Evolutionary conservation across 1,284 basidiomycete species (phyloP).

Genomic region (Sporisorium graminicola): DNA sequence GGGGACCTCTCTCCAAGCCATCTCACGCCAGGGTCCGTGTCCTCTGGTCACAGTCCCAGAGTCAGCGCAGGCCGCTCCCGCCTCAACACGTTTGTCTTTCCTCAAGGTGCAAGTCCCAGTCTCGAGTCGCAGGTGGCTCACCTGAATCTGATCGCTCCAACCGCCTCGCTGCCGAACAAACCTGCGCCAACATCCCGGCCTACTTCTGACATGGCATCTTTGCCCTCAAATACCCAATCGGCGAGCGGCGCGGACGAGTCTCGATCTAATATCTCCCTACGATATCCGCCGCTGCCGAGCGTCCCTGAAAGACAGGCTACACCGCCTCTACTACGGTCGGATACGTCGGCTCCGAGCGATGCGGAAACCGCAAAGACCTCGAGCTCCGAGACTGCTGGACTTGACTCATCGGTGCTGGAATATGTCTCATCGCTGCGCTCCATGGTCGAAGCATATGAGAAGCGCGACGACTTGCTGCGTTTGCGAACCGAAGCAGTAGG

Average conservation of each 20-base stretch:
- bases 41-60: conserved; percentile 26
- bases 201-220: neutral
- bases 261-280: conserved; percentile 32
- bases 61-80: conserved; percentile 22
- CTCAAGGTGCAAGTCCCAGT: conserved; percentile 15
- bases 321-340: conserved; percentile 8
- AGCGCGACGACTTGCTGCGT: conserved; percentile 44
- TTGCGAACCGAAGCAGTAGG: conserved; percentile 53
- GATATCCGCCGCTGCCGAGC: conserved; percentile 34
- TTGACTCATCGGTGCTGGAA: conserved; percentile 4
- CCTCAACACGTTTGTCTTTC: conserved; percentile 21
- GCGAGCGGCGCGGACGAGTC: neutral
- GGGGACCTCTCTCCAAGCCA: conserved; percentile 10
- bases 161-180: conserved; percentile 9
- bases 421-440: conserved; percentile 25
- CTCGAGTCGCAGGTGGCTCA: conserved; percentile 29
- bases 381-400: neutral
- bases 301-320: conserved; percentile 21
- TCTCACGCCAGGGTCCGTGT: conserved; percentile 13
- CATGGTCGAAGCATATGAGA: conserved; percentile 24
- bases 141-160: conserved; percentile 4
- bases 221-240: neutral
- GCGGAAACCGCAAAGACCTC: neutral
- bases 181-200: neutral
- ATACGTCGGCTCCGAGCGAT: neutral